Percentiles rank a stretch among this genome's conserved stretches.
Conservation (phyloP, 2,329 filamentous ascomycete species). For the Fusarium pseudocircinatum region DNA sequence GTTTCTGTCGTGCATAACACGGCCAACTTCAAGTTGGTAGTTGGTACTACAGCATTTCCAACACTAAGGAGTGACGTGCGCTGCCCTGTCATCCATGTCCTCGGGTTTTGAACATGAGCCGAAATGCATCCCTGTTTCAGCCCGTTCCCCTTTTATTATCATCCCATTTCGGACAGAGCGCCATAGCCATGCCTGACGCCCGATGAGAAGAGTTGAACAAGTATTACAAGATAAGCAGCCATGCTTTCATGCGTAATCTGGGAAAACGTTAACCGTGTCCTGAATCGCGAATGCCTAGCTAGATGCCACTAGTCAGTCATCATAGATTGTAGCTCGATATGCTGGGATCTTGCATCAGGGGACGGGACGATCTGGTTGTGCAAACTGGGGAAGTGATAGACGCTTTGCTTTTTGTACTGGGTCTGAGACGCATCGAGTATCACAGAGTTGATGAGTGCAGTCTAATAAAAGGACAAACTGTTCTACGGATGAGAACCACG, state of each 20-base stretch:
- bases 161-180: slow-evolving; percentile 13
- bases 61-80: slow-evolving; percentile 17
- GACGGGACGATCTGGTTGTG: slow-evolving; percentile 38
- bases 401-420: slow-evolving; percentile 19
- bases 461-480: background rate
- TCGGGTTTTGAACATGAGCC: slow-evolving; percentile 11
- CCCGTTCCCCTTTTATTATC: slow-evolving; percentile 28
- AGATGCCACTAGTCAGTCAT: slow-evolving; percentile 11
- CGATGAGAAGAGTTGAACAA: background rate
- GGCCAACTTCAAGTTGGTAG: background rate
- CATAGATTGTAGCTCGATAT: slow-evolving; percentile 23
- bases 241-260: slow-evolving; percentile 19
- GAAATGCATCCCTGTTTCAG: slow-evolving; percentile 36
- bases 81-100: slow-evolving; percentile 5
- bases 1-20: slow-evolving; percentile 23
- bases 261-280: slow-evolving; percentile 24
- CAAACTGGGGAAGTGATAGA: slow-evolving; percentile 19
- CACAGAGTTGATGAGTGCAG: slow-evolving; percentile 3
- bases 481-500: background rate
- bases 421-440: slow-evolving; percentile 17
- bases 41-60: background rate
- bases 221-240: slow-evolving; percentile 10
- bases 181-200: background rate
- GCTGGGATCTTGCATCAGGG: slow-evolving; percentile 33
- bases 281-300: slow-evolving; percentile 8